Evolutionary conservation across 192 early-diverging fungal genomes (phyloP).

Genomic region (Coemansia sp.): DNA sequence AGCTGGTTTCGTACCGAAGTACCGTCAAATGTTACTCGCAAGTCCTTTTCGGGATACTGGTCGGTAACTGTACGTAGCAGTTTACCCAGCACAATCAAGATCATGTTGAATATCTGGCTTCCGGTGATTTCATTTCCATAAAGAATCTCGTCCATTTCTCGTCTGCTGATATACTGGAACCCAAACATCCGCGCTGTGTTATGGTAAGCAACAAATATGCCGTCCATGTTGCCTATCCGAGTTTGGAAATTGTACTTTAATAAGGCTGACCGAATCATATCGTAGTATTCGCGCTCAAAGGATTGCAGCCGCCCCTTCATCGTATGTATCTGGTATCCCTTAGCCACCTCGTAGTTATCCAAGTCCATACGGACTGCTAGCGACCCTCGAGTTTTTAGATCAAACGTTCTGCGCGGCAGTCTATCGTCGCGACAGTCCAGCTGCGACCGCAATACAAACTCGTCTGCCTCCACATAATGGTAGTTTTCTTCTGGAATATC

Average conservation of each 20-base stretch:
- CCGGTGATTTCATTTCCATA: slow-evolving; percentile 71
- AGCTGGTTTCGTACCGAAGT: slow-evolving; percentile 8
- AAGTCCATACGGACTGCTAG: slow-evolving; percentile 80
- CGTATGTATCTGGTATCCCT: slow-evolving; percentile 69
- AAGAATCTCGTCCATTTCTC: slow-evolving; percentile 77
- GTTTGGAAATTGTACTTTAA: slow-evolving; percentile 88
- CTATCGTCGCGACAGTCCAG: slow-evolving; percentile 78
- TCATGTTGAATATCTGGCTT: slow-evolving; percentile 65
- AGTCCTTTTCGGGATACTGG: slow-evolving; percentile 58
- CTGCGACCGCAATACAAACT: slow-evolving; percentile 84
- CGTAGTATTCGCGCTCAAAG: slow-evolving; percentile 92
- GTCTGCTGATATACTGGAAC: slow-evolving; percentile 85
- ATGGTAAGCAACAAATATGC: slow-evolving; percentile 89
- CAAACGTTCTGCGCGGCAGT: slow-evolving; percentile 79
- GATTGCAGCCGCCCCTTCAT: slow-evolving; percentile 67
- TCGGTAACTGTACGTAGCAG: slow-evolving; percentile 62
- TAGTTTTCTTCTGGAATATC: slow-evolving; percentile 62
- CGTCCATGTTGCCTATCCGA: slow-evolving; percentile 94
- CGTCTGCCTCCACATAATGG: slow-evolving; percentile 64
- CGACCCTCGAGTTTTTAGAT: slow-evolving; percentile 87
- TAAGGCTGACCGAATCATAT: slow-evolving; percentile 88
- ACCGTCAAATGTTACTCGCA: slow-evolving; percentile 61
- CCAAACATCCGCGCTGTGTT: slow-evolving; percentile 90
- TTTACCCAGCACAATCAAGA: slow-evolving; percentile 61
- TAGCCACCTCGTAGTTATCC: slow-evolving; percentile 64